Conservation (phyloP, 805 yeast genomes). For the Cyberlindnera mrakii region DNA sequence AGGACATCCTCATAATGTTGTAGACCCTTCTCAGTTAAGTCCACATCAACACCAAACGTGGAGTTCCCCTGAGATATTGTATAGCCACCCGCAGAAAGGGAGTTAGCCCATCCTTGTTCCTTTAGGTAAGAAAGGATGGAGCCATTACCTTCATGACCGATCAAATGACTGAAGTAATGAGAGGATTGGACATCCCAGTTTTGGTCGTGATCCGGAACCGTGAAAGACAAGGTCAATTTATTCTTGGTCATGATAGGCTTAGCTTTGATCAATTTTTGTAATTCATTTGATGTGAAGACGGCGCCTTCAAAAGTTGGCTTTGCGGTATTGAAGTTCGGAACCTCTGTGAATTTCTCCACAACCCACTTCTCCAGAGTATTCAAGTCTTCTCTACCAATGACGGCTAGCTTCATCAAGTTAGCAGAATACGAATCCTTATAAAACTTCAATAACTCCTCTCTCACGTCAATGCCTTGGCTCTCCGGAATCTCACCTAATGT, state of each 20-base stretch:
- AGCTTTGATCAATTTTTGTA: slow-evolving; percentile 52
- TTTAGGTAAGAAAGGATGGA: slow-evolving; percentile 71
- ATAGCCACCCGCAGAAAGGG: slow-evolving; percentile 66
- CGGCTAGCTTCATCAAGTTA: slow-evolving; percentile 80
- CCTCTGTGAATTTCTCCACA: slow-evolving; percentile 52
- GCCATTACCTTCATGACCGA: slow-evolving; percentile 93
- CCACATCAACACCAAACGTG: slow-evolving; percentile 62
- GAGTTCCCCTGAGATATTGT: slow-evolving; percentile 63
- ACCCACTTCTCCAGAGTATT: slow-evolving; percentile 72
- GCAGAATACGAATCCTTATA: slow-evolving; percentile 71
- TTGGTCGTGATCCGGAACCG: slow-evolving; percentile 70
- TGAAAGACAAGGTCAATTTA: slow-evolving; percentile 59
- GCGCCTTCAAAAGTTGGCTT: slow-evolving; percentile 34
- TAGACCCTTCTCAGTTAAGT: slow-evolving; percentile 71
- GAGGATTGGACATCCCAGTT: slow-evolving; percentile 66
- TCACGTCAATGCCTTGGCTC: slow-evolving; percentile 57
- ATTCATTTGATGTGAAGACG: slow-evolving; percentile 44
- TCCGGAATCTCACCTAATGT: slow-evolving; percentile 70
- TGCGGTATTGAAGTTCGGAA: slow-evolving; percentile 40
- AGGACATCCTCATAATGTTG: slow-evolving; percentile 56
- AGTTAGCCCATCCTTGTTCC: slow-evolving; percentile 71
- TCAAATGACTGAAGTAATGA: slow-evolving; percentile 67
- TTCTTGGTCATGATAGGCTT: slow-evolving; percentile 81
- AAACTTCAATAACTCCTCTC: slow-evolving; percentile 75
- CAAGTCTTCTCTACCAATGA: slow-evolving; percentile 75